phyloP scores from a whole-genome alignment of 2,329 filamentous ascomycete species.

The Neofusicoccum kwambonambiense region DNA sequence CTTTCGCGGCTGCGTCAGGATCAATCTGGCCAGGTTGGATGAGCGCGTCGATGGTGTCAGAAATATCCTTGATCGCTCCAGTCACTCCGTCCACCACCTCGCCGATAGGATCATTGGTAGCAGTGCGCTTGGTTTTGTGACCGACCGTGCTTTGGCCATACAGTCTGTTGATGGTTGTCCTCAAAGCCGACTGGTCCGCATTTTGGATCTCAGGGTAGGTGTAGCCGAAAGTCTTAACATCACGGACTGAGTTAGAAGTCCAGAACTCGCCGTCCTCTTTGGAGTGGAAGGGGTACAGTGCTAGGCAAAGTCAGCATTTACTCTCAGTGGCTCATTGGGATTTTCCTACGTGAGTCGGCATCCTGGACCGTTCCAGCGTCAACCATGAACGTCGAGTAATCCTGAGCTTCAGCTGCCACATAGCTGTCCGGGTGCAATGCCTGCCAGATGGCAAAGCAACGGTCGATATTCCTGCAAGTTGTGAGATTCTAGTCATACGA shows the following conservation, averaged over 20 bases:
- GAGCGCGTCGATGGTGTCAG: conserved; percentile 18
- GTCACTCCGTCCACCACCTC: neutral
- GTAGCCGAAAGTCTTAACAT: conserved; percentile 66
- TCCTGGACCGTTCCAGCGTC: conserved; percentile 55
- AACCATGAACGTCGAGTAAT: conserved; percentile 62
- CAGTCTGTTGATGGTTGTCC: conserved; percentile 59
- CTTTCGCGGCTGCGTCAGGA: conserved; percentile 34
- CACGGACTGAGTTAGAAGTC: conserved; percentile 63
- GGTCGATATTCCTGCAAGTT: conserved; percentile 62
- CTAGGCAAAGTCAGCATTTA: conserved; percentile 21
- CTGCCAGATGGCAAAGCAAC: conserved; percentile 76
- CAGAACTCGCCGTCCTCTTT: conserved; percentile 61
- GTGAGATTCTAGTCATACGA: neutral
- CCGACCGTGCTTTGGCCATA: conserved; percentile 51
- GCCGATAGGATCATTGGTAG: neutral
- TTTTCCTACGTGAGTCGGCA: conserved; percentile 46
- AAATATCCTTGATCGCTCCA: conserved; percentile 4
- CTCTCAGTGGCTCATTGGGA: neutral
- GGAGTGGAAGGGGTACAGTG: conserved; percentile 67
- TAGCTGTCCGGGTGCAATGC: conserved; percentile 67
- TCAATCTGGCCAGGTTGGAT: conserved; percentile 23
- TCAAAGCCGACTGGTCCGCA: conserved; percentile 36
- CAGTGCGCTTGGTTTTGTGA: conserved; percentile 23
- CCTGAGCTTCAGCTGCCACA: conserved; percentile 54
- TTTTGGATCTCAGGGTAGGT: conserved; percentile 66